phyloP scores from a whole-genome alignment of 1,284 basidiomycete species.

The Rhodotorula sp. region DNA sequence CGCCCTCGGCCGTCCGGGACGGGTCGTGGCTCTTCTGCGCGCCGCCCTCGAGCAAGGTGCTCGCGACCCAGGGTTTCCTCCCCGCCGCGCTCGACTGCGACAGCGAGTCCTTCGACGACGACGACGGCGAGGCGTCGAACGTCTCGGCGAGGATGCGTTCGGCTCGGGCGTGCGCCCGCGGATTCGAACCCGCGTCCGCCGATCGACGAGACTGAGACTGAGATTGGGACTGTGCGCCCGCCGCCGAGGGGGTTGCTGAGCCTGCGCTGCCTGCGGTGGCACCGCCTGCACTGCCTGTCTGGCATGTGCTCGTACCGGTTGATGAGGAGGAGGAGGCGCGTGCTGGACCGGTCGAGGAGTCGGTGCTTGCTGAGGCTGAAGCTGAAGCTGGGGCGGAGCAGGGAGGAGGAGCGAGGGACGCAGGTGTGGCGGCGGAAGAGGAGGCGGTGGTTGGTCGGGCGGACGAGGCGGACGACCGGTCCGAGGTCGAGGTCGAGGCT shows the following conservation, averaged over 20 bases:
- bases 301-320: no score
- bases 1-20: constrained; percentile 27
- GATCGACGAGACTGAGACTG: neutral
- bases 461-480: neutral
- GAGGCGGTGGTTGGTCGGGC: no score
- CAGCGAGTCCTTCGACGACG: no score
- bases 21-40: constrained; percentile 16
- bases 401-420: neutral
- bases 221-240: no score
- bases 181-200: neutral
- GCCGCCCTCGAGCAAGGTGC: constrained; percentile 10
- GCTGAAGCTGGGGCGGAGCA: neutral
- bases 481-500: neutral
- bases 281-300: no score
- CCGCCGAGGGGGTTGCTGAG: neutral
- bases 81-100: no score
- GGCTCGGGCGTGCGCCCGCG: constrained; percentile 1
- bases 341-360: no score
- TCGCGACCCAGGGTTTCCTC: neutral
- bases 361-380: neutral
- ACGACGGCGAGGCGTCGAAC: neutral
- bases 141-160: constrained; percentile 13
- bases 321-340: no score
- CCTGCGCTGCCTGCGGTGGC: no score
- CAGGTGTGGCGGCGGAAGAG: no score